Conservation (phyloP, 352 stramenopile genomes). For the Peronospora destructor region DNA sequence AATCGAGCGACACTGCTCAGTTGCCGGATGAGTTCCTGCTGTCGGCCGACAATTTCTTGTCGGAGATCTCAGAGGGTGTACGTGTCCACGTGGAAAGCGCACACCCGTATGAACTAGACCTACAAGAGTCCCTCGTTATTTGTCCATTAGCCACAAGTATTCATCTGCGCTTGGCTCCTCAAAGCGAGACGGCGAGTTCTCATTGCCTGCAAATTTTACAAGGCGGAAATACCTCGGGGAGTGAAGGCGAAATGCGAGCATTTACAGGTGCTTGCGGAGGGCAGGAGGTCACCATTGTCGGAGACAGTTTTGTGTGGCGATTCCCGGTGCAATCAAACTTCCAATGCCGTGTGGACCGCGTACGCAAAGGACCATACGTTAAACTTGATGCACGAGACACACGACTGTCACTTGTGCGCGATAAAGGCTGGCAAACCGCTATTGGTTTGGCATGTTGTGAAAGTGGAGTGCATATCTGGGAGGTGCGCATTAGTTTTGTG, state of each 20-base stretch:
- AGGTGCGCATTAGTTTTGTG: slow-evolving; percentile 81
- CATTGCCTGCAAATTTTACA: slow-evolving; percentile 85
- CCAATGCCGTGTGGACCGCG: slow-evolving; percentile 78
- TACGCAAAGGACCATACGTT: slow-evolving; percentile 80
- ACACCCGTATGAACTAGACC: slow-evolving; percentile 76
- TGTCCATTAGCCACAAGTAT: slow-evolving; percentile 82
- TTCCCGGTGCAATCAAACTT: slow-evolving; percentile 87
- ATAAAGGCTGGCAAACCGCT: slow-evolving; percentile 86
- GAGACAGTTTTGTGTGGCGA: slow-evolving; percentile 81
- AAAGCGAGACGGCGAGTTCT: slow-evolving; percentile 78
- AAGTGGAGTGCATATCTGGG: slow-evolving; percentile 81
- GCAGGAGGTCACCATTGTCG: slow-evolving; percentile 82
- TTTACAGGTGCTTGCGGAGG: slow-evolving; percentile 78
- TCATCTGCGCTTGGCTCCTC: slow-evolving; percentile 64
- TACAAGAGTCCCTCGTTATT: slow-evolving; percentile 72
- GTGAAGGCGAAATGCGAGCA: slow-evolving; percentile 57
- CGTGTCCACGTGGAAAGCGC: slow-evolving; percentile 72
- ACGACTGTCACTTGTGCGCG: slow-evolving; percentile 66
- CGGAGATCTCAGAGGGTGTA: slow-evolving; percentile 76
- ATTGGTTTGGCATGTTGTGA: slow-evolving; percentile 86
- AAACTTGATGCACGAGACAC: slow-evolving; percentile 87
- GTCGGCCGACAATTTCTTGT: slow-evolving; percentile 83
- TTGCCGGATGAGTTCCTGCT: slow-evolving; percentile 84
- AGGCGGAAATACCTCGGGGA: slow-evolving; percentile 31
- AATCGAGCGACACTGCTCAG: slow-evolving; percentile 3